Conservation (phyloP, 495 filamentous ascomycete species). For the Cercophora samala region DNA sequence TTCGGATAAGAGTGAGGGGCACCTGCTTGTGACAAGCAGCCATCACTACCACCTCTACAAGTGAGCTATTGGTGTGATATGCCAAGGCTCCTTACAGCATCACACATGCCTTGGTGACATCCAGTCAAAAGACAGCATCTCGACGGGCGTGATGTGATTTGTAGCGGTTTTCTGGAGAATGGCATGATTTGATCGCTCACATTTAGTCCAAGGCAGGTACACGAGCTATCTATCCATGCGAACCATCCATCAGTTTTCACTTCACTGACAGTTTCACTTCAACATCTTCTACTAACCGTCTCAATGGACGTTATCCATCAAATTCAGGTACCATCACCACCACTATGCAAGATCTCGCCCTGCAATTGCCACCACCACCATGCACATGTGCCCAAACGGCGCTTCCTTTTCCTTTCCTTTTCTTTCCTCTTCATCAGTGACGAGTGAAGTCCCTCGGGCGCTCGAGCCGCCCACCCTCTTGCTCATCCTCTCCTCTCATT, state of each 20-base stretch:
- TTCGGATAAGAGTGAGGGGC: background rate
- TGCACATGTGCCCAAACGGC: background rate
- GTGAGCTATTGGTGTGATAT: constrained; percentile 7
- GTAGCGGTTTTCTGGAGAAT: background rate
- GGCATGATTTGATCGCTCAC: background rate
- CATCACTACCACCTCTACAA: constrained; percentile 5
- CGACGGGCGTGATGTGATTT: constrained; percentile 2
- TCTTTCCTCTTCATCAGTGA: background rate
- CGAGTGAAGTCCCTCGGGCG: background rate
- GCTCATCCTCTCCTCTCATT: background rate
- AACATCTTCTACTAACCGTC: background rate
- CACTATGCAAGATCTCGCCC: background rate
- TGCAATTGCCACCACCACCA: background rate
- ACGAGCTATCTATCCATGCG: background rate
- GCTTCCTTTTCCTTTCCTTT: background rate
- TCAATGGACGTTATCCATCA: background rate
- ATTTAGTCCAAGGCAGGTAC: background rate
- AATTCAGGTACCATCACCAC: background rate
- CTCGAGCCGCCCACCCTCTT: background rate
- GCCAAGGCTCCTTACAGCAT: constrained; percentile 4
- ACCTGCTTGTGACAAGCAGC: background rate
- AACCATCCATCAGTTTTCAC: background rate
- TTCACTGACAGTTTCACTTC: background rate
- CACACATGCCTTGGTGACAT: background rate
- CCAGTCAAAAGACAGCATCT: background rate